These are phyloP conservation scores for Dioscorea zingiberensis DNA, from an alignment of 106 monocot species.

Conservation along the genomic window DNA sequence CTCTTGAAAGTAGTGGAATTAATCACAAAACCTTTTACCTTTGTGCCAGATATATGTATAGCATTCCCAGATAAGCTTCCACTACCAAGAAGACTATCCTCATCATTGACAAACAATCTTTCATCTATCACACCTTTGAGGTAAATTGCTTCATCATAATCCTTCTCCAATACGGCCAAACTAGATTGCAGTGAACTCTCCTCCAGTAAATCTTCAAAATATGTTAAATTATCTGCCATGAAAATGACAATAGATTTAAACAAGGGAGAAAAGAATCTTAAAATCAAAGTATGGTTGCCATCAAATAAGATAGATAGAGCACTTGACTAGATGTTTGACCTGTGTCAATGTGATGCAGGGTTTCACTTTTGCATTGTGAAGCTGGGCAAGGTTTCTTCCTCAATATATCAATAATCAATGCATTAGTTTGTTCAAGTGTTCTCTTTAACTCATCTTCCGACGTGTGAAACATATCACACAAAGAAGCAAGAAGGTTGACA, in stretches of 20 bases:
- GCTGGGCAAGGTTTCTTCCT: slow-evolving; percentile 69
- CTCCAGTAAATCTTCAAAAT: slow-evolving; percentile 84
- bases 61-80: slow-evolving; percentile 92
- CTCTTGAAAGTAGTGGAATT: no score
- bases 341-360: slow-evolving; percentile 49
- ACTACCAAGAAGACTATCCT: slow-evolving; percentile 79
- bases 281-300: no score
- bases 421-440: slow-evolving; percentile 60
- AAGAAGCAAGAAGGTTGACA: slow-evolving; percentile 69
- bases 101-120: slow-evolving; percentile 72
- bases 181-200: slow-evolving; percentile 54
- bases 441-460: slow-evolving; percentile 78
- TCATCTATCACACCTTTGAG: slow-evolving; percentile 78
- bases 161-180: slow-evolving; percentile 63
- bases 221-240: slow-evolving; percentile 62
- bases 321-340: slow-evolving; percentile 21
- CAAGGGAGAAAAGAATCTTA: not conserved
- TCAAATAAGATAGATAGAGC: no score
- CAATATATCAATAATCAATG: slow-evolving; percentile 63
- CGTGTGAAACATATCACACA: slow-evolving; percentile 71
- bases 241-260: not conserved
- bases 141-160: slow-evolving; percentile 67
- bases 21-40: slow-evolving; percentile 29
- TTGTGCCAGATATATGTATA: slow-evolving; percentile 46
- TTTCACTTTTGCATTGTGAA: slow-evolving; percentile 50